These are phyloP conservation scores for Hordeum pubiflorum DNA, from an alignment of 202 grass and related monocot genomes.

Conservation along the genomic window DNA sequence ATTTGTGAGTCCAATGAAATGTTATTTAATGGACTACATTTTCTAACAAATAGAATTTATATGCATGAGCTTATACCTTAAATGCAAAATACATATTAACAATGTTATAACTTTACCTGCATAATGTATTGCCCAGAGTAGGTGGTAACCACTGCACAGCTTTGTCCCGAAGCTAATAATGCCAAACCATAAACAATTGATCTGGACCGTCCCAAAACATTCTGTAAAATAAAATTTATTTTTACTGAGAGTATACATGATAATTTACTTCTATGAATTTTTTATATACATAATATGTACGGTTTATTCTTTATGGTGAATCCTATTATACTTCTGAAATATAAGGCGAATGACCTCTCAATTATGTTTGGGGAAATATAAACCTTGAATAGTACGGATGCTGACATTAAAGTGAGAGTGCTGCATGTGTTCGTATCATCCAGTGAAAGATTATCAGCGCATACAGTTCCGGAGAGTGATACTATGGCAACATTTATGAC, in stretches of 20 bases:
- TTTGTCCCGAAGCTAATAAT: slow-evolving; percentile 74
- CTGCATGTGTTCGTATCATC: slow-evolving; percentile 30
- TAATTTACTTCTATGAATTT: neutral
- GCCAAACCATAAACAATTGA: slow-evolving; percentile 60
- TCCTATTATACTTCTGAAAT: neutral
- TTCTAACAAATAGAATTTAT: neutral
- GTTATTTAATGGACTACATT: neutral
- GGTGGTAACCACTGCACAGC: slow-evolving; percentile 47
- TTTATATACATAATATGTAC: neutral
- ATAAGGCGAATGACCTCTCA: neutral
- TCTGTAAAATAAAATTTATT: slow-evolving; percentile 31
- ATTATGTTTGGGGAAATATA: neutral
- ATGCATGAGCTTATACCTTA: neutral
- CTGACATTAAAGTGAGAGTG: slow-evolving; percentile 43
- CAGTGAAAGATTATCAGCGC: slow-evolving; percentile 29
- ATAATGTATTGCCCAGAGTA: slow-evolving; percentile 78
- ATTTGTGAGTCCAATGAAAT: neutral
- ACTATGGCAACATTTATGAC: slow-evolving; percentile 72
- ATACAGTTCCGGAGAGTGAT: slow-evolving; percentile 49
- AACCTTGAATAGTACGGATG: slow-evolving; percentile 64
- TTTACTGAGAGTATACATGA: neutral
- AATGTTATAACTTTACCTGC: slow-evolving; percentile 41
- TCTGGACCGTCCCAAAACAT: slow-evolving; percentile 62
- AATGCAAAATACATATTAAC: neutral
- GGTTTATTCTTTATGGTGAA: neutral